Evolutionary conservation across 2,329 filamentous ascomycete species (phyloP).

Genomic region (Cladophialophora exuberans): DNA sequence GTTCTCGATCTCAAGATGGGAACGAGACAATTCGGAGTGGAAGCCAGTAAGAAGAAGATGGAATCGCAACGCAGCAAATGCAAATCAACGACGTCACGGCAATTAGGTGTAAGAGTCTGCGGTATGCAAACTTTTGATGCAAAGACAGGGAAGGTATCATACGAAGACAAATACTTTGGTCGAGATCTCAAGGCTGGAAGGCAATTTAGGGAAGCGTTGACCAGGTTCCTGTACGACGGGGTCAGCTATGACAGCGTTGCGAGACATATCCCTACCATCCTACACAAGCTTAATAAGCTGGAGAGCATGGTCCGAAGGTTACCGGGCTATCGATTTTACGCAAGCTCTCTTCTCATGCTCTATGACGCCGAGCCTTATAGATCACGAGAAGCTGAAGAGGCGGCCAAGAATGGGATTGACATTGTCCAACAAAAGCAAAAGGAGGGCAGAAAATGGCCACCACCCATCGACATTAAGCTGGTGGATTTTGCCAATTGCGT

Average conservation of each 20-base stretch:
- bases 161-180: constrained; percentile 97
- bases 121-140: constrained; percentile 96
- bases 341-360: constrained; percentile 89
- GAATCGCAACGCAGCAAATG: constrained; percentile 93
- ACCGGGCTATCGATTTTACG: constrained; percentile 90
- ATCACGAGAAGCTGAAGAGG: constrained; percentile 32
- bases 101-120: constrained; percentile 90
- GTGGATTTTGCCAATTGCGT: constrained; percentile 98
- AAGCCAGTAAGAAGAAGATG: constrained; percentile 89
- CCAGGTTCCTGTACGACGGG: constrained; percentile 88
- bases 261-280: constrained; percentile 82
- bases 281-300: constrained; percentile 80
- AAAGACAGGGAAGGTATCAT: constrained; percentile 80
- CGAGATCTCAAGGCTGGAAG: constrained; percentile 82
- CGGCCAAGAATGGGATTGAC: constrained; percentile 30
- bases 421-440: constrained; percentile 32
- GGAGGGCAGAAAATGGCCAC: constrained; percentile 40
- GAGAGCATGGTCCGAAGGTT: constrained; percentile 81
- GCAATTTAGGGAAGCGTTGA: constrained; percentile 87
- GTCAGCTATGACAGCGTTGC: constrained; percentile 77
- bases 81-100: constrained; percentile 84
- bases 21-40: constrained; percentile 92
- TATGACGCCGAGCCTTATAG: constrained; percentile 79
- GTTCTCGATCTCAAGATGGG: constrained; percentile 99
- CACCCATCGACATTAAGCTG: constrained; percentile 86